Evolutionary conservation across 306 rosid species (phyloP), one percentile per base, ranked within the genome.

Genomic region (Abrus pulchellus): DNA sequence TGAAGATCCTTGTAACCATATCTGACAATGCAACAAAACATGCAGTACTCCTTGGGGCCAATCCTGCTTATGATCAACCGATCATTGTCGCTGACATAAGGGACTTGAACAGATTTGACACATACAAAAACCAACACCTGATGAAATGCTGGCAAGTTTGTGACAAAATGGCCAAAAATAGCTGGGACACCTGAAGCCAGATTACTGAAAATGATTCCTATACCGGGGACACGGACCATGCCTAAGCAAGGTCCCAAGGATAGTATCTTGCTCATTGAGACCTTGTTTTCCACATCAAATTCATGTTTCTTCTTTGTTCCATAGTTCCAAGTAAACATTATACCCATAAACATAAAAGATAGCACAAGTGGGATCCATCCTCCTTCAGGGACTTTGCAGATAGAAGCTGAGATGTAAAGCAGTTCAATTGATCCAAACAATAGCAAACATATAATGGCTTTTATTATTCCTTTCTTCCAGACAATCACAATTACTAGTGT

Each of bases 1-100:
- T 87, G 90, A 47, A 92, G 47, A 78, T 94, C 98, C 80, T 87
- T 87, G 89, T 92, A 90, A 47, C 98, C 98, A 47, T 90, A 92
- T 65, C 98, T 79, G 55, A 92, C 86, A 13, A 90, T 74, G 78
- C 97, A 94, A n/a, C 93, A 78, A 68, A 89, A 90, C 96, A 92
- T 88, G 54, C 86, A 80, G 32, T 71, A 92, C 76, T 89, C 97
- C 65, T 76, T 89, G 0, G 94, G 92, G 10, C 97, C 95, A 7
- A 92, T 82, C 59, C 98, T 83, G 41, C 91, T 76, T 4, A 92
- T 76, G 63, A 88, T 71, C 71, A 92, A 40, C 34, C 94, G 84
- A 69, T 94, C 87, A 1, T 68, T 79, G 81, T 80, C 81, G 5
- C 65, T 4, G 28, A 84, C 82, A 36, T 70, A 62, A 43, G 87